Evolutionary conservation across 2,329 filamentous ascomycete species (phyloP), one percentile per base, ranked within the genome.

Genomic region (Calonectria naviculata): DNA sequence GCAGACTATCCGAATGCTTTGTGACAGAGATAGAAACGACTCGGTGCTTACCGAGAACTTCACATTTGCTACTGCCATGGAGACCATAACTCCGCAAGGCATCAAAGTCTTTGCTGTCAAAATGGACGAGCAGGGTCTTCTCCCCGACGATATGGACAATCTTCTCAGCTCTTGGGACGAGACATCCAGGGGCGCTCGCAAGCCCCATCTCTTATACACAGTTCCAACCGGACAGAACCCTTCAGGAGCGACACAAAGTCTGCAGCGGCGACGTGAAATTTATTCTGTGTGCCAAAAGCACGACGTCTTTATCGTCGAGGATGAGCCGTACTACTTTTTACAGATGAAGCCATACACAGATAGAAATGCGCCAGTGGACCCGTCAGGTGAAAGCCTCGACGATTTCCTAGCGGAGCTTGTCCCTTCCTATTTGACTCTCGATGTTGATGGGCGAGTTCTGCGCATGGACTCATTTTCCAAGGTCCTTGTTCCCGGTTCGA

Each of bases 251-350:
- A 94, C 93, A 2, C 92, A 93, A 76, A 47, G 61, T 4, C 3
- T 67, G 13, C 84, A 89, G 77, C 87, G 94, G 63, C 87, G 94
- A 58, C 86, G 87, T 74, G 92, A 90, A 24, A 86, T 97, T 61
- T 97, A 97, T 83, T 86, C 86, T 46, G 88, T 96, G 15, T 92
- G 91, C 52, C 90, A 92, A 79, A 93, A 93, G 82, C 93, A 97
- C 81, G 93, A 97, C 79, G 80, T 97, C 46, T 92, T 89, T 83
- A 94, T 97, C 78, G 83, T 97, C 74, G 94, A 97, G 84, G 94
- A 97, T 81, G 94, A 97, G 79, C 94, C 94, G 2, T 97, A 97
- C 85, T 97, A 95, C 84, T 97, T 95, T 84, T 86, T 97, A 49
- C 94, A 97, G 81, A 93, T 94, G 91, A 89, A 71, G 10, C 28